Base-by-base conservation (phyloP, 331 rosid genomes). In the Erythrophleum ivorense region DNA sequence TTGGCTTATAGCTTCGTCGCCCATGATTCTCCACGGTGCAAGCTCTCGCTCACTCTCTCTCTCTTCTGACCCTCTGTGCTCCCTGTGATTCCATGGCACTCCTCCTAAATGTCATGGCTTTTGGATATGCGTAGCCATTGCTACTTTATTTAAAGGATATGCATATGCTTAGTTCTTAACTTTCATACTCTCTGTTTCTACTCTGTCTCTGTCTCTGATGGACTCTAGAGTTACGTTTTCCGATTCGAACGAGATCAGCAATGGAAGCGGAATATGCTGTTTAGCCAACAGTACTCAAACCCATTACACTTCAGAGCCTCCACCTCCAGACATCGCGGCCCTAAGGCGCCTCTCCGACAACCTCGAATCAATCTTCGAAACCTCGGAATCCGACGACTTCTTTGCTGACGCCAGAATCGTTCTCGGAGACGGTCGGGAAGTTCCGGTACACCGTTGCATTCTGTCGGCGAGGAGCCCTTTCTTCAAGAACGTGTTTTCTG, bases 381-480 rank as follows among this genome's bases (percentile, higher is more conserved):
- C 88, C 34, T 2, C 76, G 0, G 50, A 65, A 13, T 83, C 43
- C 0, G 90, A 67, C 0, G 89, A 40, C 3, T 84, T 73, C 87
- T 90, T 85, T 54, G 46, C 88, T 24, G 92, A 90, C 24, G 91
- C 89, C n/a, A 85, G 71, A 53, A 82, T 90, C 74, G 60, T 75
- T 2, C 43, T 83, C 34, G 43, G 46, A 0, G 76, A 80, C 1
- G 84, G 87, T 24, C 31, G 68, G 12, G 89, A 90, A 71, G 71
- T 88, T 31, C 64, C 80, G 0, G 89, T 89, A 58, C 92, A 91
- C 81, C 88, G 89, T 2, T 88, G 97, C 70, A 64, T 87, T 72
- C 86, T 91, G 7, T 67, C 90, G 0, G 85, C 90, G 38, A 84
- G 94, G 43, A 91, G 87, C 41, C 10, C 45, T 2, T 90, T 88